phyloP scores from a whole-genome alignment of 306 rosid genomes.

The Cicer arietinum region DNA sequence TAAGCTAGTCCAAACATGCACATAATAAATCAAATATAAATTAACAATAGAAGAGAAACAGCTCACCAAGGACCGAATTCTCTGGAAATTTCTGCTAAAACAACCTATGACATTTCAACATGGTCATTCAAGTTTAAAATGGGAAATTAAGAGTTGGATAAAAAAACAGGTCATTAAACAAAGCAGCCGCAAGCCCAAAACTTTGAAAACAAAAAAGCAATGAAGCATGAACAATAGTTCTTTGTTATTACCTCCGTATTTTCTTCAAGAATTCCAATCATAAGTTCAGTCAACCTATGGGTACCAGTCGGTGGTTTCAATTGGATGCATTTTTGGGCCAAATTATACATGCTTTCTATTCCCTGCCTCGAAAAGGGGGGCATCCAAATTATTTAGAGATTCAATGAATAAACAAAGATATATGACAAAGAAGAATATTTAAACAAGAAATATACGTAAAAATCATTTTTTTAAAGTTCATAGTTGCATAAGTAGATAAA shows the following conservation, averaged over 20 bases:
- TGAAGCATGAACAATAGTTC: constrained; percentile 8
- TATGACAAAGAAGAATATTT: not conserved
- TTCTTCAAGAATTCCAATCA: constrained; percentile 86
- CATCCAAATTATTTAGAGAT: constrained; percentile 32
- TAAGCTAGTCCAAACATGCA: constrained; percentile 27
- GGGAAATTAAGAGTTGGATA: constrained; percentile 11
- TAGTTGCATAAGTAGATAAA: constrained; percentile 36
- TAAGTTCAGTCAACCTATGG: constrained; percentile 70
- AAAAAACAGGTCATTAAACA: constrained; percentile 17
- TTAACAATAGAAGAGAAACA: constrained; percentile 35
- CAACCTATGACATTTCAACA: constrained; percentile 72
- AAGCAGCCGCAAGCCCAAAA: constrained; percentile 16
- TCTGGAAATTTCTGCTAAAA: constrained; percentile 88
- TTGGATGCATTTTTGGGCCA: constrained; percentile 84
- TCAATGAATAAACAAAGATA: constrained; percentile 36
- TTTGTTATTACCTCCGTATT: constrained; percentile 73
- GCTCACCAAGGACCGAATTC: constrained; percentile 97
- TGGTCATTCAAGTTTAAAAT: constrained; percentile 36
- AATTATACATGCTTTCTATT: constrained; percentile 81
- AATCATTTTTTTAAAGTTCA: not conserved
- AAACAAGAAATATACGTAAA: constrained; percentile 16
- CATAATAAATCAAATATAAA: not conserved
- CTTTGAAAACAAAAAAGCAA: constrained; percentile 1
- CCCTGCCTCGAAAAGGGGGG: constrained; percentile 62
- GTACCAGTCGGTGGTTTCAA: constrained; percentile 60